phyloP scores from a whole-genome alignment of 106 monocot genomes.

The Alisma plantagoaquatica region DNA sequence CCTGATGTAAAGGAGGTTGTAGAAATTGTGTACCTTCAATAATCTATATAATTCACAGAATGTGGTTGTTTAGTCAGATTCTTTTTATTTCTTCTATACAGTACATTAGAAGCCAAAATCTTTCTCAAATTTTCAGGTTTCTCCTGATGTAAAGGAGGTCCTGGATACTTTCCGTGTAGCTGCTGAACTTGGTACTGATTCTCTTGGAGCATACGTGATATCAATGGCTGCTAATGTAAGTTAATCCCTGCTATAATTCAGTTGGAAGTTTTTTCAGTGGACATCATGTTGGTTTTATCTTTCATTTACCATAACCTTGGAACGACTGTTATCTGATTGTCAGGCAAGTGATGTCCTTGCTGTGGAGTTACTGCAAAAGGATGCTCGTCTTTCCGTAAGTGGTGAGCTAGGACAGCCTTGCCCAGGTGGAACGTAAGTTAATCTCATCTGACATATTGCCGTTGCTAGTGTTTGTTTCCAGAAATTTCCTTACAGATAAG shows the following conservation, averaged over 20 bases:
- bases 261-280: background rate
- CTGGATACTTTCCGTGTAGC: constrained; percentile 83
- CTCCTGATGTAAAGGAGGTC: constrained; percentile 68
- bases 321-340: no score
- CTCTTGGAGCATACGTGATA: constrained; percentile 89
- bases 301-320: constrained; percentile 6
- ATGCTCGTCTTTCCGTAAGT: constrained; percentile 69
- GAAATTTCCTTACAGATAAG: background rate
- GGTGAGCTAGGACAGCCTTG: constrained; percentile 75
- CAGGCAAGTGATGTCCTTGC: constrained; percentile 95
- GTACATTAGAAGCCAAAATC: no score
- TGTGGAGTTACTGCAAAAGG: constrained; percentile 86
- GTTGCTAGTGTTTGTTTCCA: background rate
- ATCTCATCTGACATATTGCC: background rate
- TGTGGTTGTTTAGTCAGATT: no score
- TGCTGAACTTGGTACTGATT: constrained; percentile 83
- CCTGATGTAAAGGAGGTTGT: constrained; percentile 77
- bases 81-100: no score
- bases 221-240: constrained; percentile 95
- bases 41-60: no score
- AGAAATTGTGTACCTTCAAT: no score
- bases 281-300: background rate
- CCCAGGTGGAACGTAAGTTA: constrained; percentile 84
- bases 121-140: constrained; percentile 36
- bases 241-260: background rate